Conservation (phyloP, 768 basidiomycete species). For the Suillus alpinus region DNA sequence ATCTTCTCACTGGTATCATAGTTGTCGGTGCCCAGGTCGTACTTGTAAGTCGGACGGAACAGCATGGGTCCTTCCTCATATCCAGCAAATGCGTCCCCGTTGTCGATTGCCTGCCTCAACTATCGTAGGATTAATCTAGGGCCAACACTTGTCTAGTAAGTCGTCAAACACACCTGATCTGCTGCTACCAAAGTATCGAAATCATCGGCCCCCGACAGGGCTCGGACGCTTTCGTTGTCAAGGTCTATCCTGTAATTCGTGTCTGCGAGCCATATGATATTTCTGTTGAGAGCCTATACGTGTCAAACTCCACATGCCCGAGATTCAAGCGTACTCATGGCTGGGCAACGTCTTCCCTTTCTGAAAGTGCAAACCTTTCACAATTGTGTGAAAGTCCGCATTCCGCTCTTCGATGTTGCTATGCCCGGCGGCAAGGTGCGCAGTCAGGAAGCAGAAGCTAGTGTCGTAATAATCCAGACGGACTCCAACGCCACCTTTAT, state of each 20-base stretch:
- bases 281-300: constrained; percentile 45
- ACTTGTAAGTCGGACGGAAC: constrained; percentile 96
- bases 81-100: constrained; percentile 70
- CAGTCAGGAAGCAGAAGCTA: constrained; percentile 92
- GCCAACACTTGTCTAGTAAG: neutral
- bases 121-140: constrained; percentile 27
- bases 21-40: constrained; percentile 73
- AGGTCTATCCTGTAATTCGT: constrained; percentile 93
- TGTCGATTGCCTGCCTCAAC: constrained; percentile 73
- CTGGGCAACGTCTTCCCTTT: constrained; percentile 85
- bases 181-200: constrained; percentile 72
- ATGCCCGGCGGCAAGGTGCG: constrained; percentile 96
- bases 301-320: constrained; percentile 1
- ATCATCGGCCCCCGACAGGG: constrained; percentile 60
- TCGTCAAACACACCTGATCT: constrained; percentile 70
- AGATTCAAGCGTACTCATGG: constrained; percentile 70
- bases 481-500: constrained; percentile 95
- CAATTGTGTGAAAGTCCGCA: constrained; percentile 87
- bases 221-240: constrained; percentile 76
- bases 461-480: constrained; percentile 90
- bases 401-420: constrained; percentile 87
- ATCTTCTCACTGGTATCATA: constrained; percentile 97
- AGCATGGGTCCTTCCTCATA: constrained; percentile 87
- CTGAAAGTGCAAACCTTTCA: constrained; percentile 78
- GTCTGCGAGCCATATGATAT: constrained; percentile 92